phyloP scores from a whole-genome alignment of 1,139 yeast genomes.

The Petasospora fabianii region DNA sequence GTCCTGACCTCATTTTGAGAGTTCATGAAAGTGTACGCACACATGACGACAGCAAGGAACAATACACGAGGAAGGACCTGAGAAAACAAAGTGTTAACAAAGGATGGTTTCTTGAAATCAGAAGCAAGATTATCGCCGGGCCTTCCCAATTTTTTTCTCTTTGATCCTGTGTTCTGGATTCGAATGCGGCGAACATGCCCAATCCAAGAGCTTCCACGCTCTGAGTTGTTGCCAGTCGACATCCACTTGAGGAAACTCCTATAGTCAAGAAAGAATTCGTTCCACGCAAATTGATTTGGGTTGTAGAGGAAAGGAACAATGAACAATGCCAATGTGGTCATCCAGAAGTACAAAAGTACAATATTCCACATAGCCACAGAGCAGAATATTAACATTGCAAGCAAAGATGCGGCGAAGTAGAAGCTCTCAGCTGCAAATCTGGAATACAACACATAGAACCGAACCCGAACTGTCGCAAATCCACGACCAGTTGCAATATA shows the following conservation, averaged over 20 bases:
- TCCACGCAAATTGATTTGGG: slow-evolving; percentile 77
- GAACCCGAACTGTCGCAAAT: slow-evolving; percentile 71
- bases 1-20: slow-evolving; percentile 65
- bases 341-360: slow-evolving; percentile 73
- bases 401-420: slow-evolving; percentile 64
- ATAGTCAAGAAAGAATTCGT: slow-evolving; percentile 69
- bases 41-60: slow-evolving; percentile 55
- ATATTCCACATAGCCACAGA: slow-evolving; percentile 73
- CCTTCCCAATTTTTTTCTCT: slow-evolving; percentile 59
- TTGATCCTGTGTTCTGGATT: slow-evolving; percentile 69
- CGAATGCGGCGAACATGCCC: slow-evolving; percentile 65
- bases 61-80: slow-evolving; percentile 55
- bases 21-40: slow-evolving; percentile 63
- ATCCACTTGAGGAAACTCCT: slow-evolving; percentile 69
- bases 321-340: slow-evolving; percentile 59
- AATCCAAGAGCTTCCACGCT: slow-evolving; percentile 53
- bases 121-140: slow-evolving; percentile 64
- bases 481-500: slow-evolving; percentile 77
- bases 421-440: slow-evolving; percentile 71
- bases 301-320: slow-evolving; percentile 68
- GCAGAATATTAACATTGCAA: slow-evolving; percentile 59
- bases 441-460: slow-evolving; percentile 62
- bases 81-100: slow-evolving; percentile 57
- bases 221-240: slow-evolving; percentile 68
- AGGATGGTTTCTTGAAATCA: slow-evolving; percentile 67